phyloP scores from a whole-genome alignment of 2,329 filamentous ascomycete species.

The Alternaria consortialis region DNA sequence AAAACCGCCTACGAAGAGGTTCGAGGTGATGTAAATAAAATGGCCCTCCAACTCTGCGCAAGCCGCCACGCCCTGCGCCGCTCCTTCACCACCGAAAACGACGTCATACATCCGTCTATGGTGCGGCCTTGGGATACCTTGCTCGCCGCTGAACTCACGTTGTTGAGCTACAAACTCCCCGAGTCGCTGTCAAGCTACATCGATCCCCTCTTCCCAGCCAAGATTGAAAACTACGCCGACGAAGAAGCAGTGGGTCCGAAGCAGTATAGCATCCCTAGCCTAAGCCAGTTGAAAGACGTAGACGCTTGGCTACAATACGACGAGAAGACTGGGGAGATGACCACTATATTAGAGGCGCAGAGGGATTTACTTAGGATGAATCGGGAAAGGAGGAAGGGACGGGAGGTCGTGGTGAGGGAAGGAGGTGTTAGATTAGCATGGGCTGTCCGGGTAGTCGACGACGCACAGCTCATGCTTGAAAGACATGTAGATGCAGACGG shows the following conservation, averaged over 20 bases:
- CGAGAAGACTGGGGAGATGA: constrained; percentile 1
- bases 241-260: constrained; percentile 6
- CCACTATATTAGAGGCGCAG: constrained; percentile 25
- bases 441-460: constrained; percentile 23
- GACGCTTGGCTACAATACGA: constrained; percentile 20
- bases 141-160: constrained; percentile 4
- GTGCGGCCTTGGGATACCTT: constrained; percentile 10
- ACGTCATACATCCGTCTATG: constrained; percentile 18
- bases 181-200: neutral
- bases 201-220: neutral
- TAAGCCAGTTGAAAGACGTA: constrained; percentile 2
- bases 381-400: constrained; percentile 12
- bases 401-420: constrained; percentile 2
- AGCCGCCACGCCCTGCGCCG: constrained; percentile 8
- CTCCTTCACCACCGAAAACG: neutral
- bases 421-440: constrained; percentile 21
- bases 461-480: neutral
- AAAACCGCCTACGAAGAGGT: constrained; percentile 13
- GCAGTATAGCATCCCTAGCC: constrained; percentile 12
- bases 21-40: neutral
- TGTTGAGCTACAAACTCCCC: neutral
- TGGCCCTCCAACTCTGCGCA: constrained; percentile 19
- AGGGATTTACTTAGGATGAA: constrained; percentile 21
- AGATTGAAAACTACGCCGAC: constrained; percentile 4
- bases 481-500: neutral